phyloP scores from a whole-genome alignment of 108 stramenopile species.

The Skeletonema potamos region DNA sequence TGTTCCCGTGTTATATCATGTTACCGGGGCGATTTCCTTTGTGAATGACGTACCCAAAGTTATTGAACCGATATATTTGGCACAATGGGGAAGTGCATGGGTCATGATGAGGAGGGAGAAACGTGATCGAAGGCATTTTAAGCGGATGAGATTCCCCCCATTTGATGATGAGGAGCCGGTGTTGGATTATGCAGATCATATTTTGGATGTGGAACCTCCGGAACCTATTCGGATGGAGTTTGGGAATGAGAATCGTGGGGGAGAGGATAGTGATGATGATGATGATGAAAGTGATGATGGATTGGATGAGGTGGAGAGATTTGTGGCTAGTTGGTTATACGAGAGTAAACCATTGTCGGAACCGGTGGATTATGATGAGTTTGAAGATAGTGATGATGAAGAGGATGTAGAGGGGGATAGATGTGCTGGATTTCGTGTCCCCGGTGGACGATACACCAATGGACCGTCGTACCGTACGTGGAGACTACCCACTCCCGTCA shows the following conservation, averaged over 20 bases:
- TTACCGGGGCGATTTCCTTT: conserved; percentile 98
- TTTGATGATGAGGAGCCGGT: conserved; percentile 99
- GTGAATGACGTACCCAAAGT: conserved; percentile 98
- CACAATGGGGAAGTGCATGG: conserved; percentile 99
- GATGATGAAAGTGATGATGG: conserved; percentile 65
- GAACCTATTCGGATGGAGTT: conserved; percentile 88
- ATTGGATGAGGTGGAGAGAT: conserved; percentile 55
- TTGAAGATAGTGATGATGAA: conserved; percentile 62
- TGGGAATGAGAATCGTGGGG: conserved; percentile 56
- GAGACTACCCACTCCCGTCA: conserved; percentile 92
- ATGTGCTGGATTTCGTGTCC: conserved; percentile 47
- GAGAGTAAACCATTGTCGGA: conserved; percentile 69
- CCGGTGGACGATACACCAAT: conserved; percentile 76
- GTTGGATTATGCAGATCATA: conserved; percentile 98
- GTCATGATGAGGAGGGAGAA: conserved; percentile 99
- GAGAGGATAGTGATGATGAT: conserved; percentile 35
- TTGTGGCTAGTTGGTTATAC: conserved; percentile 78
- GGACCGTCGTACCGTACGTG: conserved; percentile 94
- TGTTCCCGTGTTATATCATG: conserved; percentile 96
- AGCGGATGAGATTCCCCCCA: conserved; percentile 99
- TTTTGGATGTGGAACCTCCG: conserved; percentile 96
- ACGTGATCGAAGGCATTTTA: conserved; percentile 98
- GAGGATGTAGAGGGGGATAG: conserved; percentile 58
- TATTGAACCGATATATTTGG: conserved; percentile 97
- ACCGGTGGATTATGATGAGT: conserved; percentile 60